Evolutionary conservation across 352 stramenopile genomes (phyloP), one percentile per base, ranked within the genome.

Genomic region (Pythium plurisporium): DNA sequence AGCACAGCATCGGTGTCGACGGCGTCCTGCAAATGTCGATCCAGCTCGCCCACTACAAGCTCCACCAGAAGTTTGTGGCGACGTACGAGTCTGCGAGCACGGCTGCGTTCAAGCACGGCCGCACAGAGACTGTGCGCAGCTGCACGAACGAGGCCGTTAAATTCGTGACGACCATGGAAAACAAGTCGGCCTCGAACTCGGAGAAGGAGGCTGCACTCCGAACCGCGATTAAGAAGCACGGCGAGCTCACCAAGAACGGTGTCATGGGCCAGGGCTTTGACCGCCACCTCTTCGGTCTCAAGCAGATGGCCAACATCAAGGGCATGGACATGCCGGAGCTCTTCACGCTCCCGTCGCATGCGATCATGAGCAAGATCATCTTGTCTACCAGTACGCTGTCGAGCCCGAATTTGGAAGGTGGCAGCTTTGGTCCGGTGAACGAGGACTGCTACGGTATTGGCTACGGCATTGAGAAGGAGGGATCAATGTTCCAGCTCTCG

Each of bases 1-100:
- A 81, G 51, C 84, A 93, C 69, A 72, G 73, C 58, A 91, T 95
- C 42, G 84, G 86, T 42, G 86, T 85, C 22, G 88, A 96, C 64
- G 88, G 87, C n/a, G 72, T 96, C 59, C 91, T 95, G 85, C 88
- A 96, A 66, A 95, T 96, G 86, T 73, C 82, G 15, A 94, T 96
- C 56, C 88, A 96, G 68, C 64, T 96, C 23, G 88, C 86, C 58
- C 84, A 96, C 70, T 93, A 79, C 65, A 84, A 86, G 67, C 63
- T 91, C 26, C 82, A 95, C 60, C 61, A 88, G 40, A 73, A 65
- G 59, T 94, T 94, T 60, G 83, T 89, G 14, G 64, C 88, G 27
- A 96, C 88, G 29, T 96, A 96, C 67, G 88, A 96, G 64, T 86
- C 72, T 23, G 86, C 86, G 11, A 94, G 81, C 60, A 97, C 89